Evolutionary conservation across 192 early-diverging fungal species (phyloP), one percentile per base, ranked within the genome.

Genomic region (Funneliformis geosporum): DNA sequence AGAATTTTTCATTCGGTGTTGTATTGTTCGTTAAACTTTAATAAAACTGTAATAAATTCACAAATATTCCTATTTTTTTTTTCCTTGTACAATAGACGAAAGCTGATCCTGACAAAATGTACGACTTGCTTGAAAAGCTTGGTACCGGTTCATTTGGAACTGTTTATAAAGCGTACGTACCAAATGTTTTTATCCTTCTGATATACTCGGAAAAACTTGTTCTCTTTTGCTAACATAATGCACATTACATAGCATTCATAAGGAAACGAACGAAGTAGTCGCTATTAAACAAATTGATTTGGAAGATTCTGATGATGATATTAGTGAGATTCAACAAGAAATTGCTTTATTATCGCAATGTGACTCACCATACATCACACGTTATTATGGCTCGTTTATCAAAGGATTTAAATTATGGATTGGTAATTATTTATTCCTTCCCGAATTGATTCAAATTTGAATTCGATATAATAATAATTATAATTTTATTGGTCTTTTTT

Each of bases 131-230:
- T 46, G 86, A 87, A 70, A 87, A 87, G 66, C 83, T 88, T 12
- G 87, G 87, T 40, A 86, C 84, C 18, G 87, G 87, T 0, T 88
- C 87, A 4, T 88, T 88, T 78, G 87, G 87, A 71, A 87, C 84
- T 10, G 87, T 88, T 14, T 88, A 85, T 76, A 87, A 88, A 68
- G 87, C 87, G 87, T 88, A 84, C 43, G 84, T 88, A 16, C 50
- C 23, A 39, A 39, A 28, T 38, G 21, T 44, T 18, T 43, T 10
- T 39, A n/a, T n/a, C n/a, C n/a, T n/a, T n/a, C n/a, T n/a, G n/a
- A n/a, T 7, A 68, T 39, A 18, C 8, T 12, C 47, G 23, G 61
- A 71, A 5, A 65, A 62, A 6, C 25, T 44, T 43, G 11, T 39
- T 42, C 14, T 25, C 5, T 47, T 47, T 18, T 0, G 2, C 16